These are phyloP conservation scores for Diversispora epigaea DNA, from an alignment of 192 early-diverging fungal genomes.

Conservation along the genomic window DNA sequence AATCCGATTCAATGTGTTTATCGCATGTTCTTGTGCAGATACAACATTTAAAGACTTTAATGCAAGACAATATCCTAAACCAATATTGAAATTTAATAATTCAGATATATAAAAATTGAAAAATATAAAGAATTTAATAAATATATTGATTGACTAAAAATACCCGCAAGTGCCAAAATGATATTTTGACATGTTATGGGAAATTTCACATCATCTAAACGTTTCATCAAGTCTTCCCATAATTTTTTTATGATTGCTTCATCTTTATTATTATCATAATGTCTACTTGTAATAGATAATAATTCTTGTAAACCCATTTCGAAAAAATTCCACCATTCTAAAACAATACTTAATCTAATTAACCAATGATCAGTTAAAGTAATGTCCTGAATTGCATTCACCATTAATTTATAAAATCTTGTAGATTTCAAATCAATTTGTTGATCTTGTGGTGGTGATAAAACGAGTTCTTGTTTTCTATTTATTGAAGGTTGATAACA, in stretches of 20 bases:
- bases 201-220: constrained; percentile 39
- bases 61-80: not conserved
- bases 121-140: not conserved
- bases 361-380: constrained; percentile 54
- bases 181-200: constrained; percentile 43
- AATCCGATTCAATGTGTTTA: constrained; percentile 36
- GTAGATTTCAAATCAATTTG: constrained; percentile 28
- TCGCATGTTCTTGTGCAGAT: not conserved
- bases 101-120: not conserved
- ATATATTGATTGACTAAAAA: not conserved
- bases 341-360: constrained; percentile 41
- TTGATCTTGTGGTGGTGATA: not conserved
- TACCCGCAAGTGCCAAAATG: constrained; percentile 47
- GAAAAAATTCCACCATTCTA: constrained; percentile 51
- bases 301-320: constrained; percentile 34
- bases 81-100: not conserved
- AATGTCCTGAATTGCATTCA: constrained; percentile 50
- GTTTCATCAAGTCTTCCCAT: constrained; percentile 39
- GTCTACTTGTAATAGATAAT: constrained; percentile 25
- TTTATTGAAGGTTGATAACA: not conserved
- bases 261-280: constrained; percentile 30
- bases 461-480: not conserved
- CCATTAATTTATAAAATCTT: constrained; percentile 48
- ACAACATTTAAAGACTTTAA: constrained; percentile 9
- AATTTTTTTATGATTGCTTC: constrained; percentile 37